Conservation (phyloP, 345 rosid genomes). For the Rubroshorea leprosula region DNA sequence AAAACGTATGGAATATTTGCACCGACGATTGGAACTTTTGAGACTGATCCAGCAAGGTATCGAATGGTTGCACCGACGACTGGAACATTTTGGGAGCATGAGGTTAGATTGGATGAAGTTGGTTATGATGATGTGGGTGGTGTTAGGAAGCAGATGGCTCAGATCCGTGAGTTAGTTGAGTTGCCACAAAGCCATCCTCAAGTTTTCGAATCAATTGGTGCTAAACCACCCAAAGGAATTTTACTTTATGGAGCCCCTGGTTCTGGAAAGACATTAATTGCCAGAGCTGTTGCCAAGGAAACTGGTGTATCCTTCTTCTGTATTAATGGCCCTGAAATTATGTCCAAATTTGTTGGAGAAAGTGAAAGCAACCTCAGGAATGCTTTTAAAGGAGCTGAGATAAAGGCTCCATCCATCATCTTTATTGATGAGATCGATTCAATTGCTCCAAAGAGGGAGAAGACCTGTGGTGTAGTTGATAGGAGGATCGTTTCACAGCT, state of each 20-base stretch:
- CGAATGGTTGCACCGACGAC: conserved; percentile 74
- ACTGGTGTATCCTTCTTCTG: conserved; percentile 69
- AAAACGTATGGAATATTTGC: too few relatives aligned
- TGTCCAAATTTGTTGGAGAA: conserved; percentile 76
- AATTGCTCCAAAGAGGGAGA: conserved; percentile 65
- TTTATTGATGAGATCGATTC: conserved; percentile 69
- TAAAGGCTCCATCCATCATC: conserved; percentile 54
- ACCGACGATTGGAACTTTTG: conserved; percentile 84
- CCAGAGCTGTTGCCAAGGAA: conserved; percentile 69
- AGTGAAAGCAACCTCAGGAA: conserved; percentile 70
- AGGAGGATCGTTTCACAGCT: conserved; percentile 62
- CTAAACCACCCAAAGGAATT: conserved; percentile 70
- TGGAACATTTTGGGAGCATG: conserved; percentile 69
- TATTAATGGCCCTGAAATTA: conserved; percentile 67
- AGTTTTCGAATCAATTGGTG: conserved; percentile 65
- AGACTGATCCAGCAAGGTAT: conserved; percentile 57
- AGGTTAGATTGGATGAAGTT: conserved; percentile 59
- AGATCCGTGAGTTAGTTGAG: conserved; percentile 71
- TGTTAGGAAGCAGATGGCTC: conserved; percentile 72
- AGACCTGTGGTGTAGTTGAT: conserved; percentile 65
- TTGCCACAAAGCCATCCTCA: conserved; percentile 68
- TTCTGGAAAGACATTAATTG: conserved; percentile 58
- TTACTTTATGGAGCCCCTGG: conserved; percentile 59
- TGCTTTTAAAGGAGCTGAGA: conserved; percentile 67
- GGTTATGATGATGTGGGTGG: conserved; percentile 85